Conservation (phyloP, 306 rosid genomes). For the Malus asiatica region DNA sequence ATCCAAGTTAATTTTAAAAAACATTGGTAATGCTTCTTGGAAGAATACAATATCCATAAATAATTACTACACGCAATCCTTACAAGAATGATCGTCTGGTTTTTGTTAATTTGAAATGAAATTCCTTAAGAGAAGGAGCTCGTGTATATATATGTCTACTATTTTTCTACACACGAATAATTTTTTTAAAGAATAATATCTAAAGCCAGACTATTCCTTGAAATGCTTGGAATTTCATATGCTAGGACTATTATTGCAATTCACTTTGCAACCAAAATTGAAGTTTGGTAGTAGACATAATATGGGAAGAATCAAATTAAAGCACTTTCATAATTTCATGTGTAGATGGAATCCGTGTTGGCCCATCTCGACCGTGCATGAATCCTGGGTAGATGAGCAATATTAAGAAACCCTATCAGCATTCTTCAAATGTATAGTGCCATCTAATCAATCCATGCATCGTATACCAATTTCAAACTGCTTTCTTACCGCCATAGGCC, state of each 20-base stretch:
- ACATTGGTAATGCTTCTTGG: too few species aligned
- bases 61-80: too few species aligned
- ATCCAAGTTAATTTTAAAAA: too few species aligned
- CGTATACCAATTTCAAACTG: slow-evolving; percentile 10
- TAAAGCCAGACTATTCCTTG: background rate
- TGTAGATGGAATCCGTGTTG: slow-evolving; percentile 26
- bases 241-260: background rate
- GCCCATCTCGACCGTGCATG: slow-evolving; percentile 22
- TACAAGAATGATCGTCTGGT: too few species aligned
- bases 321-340: background rate
- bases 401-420: slow-evolving; percentile 10
- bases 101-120: too few species aligned
- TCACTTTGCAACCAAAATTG: background rate
- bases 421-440: slow-evolving; percentile 11
- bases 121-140: too few species aligned
- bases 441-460: slow-evolving; percentile 27
- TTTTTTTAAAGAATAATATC: background rate
- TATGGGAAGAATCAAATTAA: background rate
- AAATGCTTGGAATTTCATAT: background rate
- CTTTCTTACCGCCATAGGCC: background rate
- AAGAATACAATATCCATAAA: too few species aligned
- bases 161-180: background rate
- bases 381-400: background rate
- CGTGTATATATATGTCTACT: too few species aligned
- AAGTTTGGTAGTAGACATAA: background rate